Conservation (phyloP, 257 asterid species). For the Leptodermis oblonga region DNA sequence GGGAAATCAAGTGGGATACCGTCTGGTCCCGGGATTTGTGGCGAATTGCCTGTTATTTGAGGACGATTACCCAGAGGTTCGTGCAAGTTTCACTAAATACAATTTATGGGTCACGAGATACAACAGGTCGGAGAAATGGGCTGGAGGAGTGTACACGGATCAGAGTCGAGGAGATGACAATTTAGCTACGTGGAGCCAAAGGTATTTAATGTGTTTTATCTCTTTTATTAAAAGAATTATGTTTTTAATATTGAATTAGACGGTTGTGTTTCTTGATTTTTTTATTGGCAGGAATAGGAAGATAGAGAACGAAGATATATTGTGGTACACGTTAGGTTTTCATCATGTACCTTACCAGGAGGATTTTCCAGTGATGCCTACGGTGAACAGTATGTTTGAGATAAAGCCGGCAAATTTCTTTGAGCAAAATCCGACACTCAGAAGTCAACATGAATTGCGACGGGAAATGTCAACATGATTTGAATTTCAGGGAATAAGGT, state of each 20-base stretch:
- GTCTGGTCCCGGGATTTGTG: slow-evolving; percentile 46
- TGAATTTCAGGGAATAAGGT: neutral
- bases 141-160: slow-evolving; percentile 70
- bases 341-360: slow-evolving; percentile 88
- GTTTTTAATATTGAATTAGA: neutral
- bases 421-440: slow-evolving; percentile 54
- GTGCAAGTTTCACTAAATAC: slow-evolving; percentile 61
- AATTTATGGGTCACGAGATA: slow-evolving; percentile 62
- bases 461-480: neutral
- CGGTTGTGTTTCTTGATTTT: neutral
- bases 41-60: slow-evolving; percentile 35
- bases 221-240: neutral
- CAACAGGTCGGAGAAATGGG: slow-evolving; percentile 64
- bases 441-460: slow-evolving; percentile 10
- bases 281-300: slow-evolving; percentile 53
- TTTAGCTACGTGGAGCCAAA: slow-evolving; percentile 10
- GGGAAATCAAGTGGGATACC: slow-evolving; percentile 56
- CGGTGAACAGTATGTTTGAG: slow-evolving; percentile 16
- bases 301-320: slow-evolving; percentile 69
- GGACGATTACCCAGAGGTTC: slow-evolving; percentile 61
- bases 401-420: slow-evolving; percentile 59
- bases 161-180: slow-evolving; percentile 32
- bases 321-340: slow-evolving; percentile 84
- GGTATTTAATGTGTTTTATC: neutral
- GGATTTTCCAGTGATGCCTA: slow-evolving; percentile 39